Percentiles rank a stretch among this genome's conserved stretches.
These are phyloP conservation scores for Taxawa tesnikishii DNA, from an alignment of 2,329 filamentous ascomycete species.

Conservation along the genomic window DNA sequence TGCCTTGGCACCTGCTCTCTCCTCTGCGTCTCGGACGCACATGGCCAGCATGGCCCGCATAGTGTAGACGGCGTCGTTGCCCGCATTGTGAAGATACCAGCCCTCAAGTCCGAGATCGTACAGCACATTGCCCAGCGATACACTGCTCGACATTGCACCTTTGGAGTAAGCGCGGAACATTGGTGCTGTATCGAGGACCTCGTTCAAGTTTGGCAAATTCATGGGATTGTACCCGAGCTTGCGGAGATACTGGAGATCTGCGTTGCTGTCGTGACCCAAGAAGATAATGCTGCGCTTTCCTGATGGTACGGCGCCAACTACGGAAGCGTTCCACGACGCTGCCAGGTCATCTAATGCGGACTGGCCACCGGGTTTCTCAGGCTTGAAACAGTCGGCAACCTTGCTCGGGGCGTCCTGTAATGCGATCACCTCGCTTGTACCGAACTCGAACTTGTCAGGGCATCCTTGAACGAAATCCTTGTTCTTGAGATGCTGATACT, in stretches of 20 bases:
- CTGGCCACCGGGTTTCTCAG: conserved; percentile 42
- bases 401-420: conserved; percentile 30
- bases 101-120: conserved; percentile 49
- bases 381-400: conserved; percentile 43
- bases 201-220: conserved; percentile 43
- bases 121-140: conserved; percentile 51
- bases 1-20: conserved; percentile 14
- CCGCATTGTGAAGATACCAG: conserved; percentile 28
- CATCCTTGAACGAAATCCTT: conserved; percentile 56
- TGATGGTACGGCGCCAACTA: no score
- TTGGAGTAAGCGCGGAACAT: conserved; percentile 55
- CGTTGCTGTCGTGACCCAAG: conserved; percentile 60
- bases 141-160: conserved; percentile 34
- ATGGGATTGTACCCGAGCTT: conserved; percentile 51
- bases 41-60: conserved; percentile 60
- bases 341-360: no score
- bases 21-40: conserved; percentile 30
- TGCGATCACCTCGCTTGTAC: conserved; percentile 43
- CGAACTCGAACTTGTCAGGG: conserved; percentile 64
- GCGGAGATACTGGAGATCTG: conserved; percentile 58
- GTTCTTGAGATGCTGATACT: conserved; percentile 58
- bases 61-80: conserved; percentile 37
- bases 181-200: conserved; percentile 59
- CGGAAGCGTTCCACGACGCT: no score
- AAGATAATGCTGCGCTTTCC: conserved; percentile 52